Conservation (phyloP, 140 eudicot species). For the Oenanthe javanica region DNA sequence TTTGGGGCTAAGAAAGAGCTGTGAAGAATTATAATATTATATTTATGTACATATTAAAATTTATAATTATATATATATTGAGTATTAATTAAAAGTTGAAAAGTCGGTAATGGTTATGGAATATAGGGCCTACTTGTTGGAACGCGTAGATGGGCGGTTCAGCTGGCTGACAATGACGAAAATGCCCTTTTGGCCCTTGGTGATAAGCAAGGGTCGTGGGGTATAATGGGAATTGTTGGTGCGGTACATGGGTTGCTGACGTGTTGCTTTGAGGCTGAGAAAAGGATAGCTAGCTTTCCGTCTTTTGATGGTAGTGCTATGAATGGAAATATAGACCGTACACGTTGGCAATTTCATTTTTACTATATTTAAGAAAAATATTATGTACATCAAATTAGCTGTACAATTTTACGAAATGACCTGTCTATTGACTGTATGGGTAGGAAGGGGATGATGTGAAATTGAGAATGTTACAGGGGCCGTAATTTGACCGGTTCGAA, state of each 20-base stretch:
- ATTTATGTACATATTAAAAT: neutral
- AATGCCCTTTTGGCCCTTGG: neutral
- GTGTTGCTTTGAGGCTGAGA: slow-evolving; percentile 15
- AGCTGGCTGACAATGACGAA: neutral
- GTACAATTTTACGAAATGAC: too few species aligned
- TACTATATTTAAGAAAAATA: too few species aligned
- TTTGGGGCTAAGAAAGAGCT: neutral
- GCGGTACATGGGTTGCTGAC: slow-evolving; percentile 2
- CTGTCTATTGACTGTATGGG: too few species aligned
- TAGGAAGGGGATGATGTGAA: too few species aligned
- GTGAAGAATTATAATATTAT: neutral
- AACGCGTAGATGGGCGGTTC: slow-evolving; percentile 5
- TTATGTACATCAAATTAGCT: too few species aligned
- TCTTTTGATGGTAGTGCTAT: neutral
- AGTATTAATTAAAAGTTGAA: neutral
- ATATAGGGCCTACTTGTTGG: slow-evolving; percentile 10
- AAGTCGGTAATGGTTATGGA: slow-evolving; percentile 13
- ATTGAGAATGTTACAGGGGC: too few species aligned
- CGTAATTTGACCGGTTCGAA: too few species aligned
- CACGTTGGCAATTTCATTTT: neutral
- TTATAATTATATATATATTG: neutral
- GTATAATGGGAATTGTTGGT: neutral
- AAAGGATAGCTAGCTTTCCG: slow-evolving; percentile 11
- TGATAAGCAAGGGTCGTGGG: neutral
- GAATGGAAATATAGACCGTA: neutral